These are phyloP conservation scores for Wickerhamomyces chambardii DNA, from an alignment of 805 yeast genomes.

Conservation along the genomic window DNA sequence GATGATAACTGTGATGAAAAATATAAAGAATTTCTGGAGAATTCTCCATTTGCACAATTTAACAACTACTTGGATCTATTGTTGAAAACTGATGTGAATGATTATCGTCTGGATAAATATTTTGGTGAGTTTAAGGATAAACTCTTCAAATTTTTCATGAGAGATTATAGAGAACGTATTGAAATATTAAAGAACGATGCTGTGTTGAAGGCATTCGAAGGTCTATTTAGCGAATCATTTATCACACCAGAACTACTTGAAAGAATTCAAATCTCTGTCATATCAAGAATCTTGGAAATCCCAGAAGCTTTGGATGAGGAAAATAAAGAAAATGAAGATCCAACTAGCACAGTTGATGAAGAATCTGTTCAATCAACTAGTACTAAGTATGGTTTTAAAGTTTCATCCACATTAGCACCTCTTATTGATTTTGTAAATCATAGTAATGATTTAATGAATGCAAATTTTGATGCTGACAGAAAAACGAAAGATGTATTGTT, in stretches of 20 bases:
- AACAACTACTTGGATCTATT: conserved; percentile 25
- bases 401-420: conserved; percentile 54
- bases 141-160: conserved; percentile 10
- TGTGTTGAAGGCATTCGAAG: conserved; percentile 11
- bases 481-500: conserved; percentile 33
- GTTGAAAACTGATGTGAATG: conserved; percentile 20
- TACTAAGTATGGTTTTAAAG: conserved; percentile 29
- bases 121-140: conserved; percentile 18
- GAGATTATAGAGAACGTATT: conserved; percentile 10
- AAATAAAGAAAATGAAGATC: conserved; percentile 1
- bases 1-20: not conserved
- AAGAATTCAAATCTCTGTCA: conserved; percentile 33
- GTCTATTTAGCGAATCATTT: conserved; percentile 13
- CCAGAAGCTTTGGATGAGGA: conserved; percentile 30
- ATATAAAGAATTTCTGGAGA: conserved; percentile 4
- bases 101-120: conserved; percentile 14
- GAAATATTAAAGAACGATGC: conserved; percentile 11
- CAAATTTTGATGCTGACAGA: conserved; percentile 53
- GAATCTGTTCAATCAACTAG: not conserved
- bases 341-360: conserved; percentile 3
- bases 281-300: conserved; percentile 56
- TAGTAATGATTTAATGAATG: conserved; percentile 31
- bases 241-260: conserved; percentile 8
- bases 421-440: conserved; percentile 64
- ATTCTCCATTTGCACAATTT: conserved; percentile 16